phyloP scores from a whole-genome alignment of 805 yeast species.

The Wickerhamomyces queroliae region DNA sequence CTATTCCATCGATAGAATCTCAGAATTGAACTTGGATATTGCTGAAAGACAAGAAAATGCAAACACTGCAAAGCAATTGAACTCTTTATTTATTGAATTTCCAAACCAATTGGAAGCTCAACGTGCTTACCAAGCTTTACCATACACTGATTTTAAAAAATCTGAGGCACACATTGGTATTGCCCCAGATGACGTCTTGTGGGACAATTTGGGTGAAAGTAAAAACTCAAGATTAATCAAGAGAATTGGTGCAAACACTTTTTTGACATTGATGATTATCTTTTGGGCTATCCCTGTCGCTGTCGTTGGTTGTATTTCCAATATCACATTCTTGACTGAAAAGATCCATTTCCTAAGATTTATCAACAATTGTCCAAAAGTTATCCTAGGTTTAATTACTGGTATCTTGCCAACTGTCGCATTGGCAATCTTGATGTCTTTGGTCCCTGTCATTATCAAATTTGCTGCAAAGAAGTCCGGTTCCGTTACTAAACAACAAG shows the following conservation, averaged over 20 bases:
- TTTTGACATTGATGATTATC: slow-evolving; percentile 63
- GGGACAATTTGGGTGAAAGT: slow-evolving; percentile 68
- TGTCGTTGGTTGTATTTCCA: slow-evolving; percentile 92
- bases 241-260: slow-evolving; percentile 51
- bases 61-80: slow-evolving; percentile 44
- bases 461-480: slow-evolving; percentile 75
- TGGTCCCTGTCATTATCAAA: slow-evolving; percentile 81
- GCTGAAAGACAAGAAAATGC: slow-evolving; percentile 47
- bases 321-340: slow-evolving; percentile 66
- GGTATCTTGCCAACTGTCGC: slow-evolving; percentile 81
- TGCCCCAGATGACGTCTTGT: slow-evolving; percentile 77
- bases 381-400: slow-evolving; percentile 76
- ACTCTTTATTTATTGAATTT: slow-evolving; percentile 78
- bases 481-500: slow-evolving; percentile 58
- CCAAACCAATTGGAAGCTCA: slow-evolving; percentile 83
- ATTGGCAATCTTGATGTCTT: slow-evolving; percentile 75
- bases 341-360: slow-evolving; percentile 72
- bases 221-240: slow-evolving; percentile 52
- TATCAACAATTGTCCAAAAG: slow-evolving; percentile 65
- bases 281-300: slow-evolving; percentile 98
- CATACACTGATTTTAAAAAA: slow-evolving; percentile 38
- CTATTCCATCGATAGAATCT: slow-evolving; percentile 61
- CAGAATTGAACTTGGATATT: slow-evolving; percentile 65
- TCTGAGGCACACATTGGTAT: slow-evolving; percentile 46
- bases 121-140: slow-evolving; percentile 79